These are phyloP conservation scores for Fagopyrum esculentum DNA, from an alignment of 148 eudicot genomes.

Conservation along the genomic window DNA sequence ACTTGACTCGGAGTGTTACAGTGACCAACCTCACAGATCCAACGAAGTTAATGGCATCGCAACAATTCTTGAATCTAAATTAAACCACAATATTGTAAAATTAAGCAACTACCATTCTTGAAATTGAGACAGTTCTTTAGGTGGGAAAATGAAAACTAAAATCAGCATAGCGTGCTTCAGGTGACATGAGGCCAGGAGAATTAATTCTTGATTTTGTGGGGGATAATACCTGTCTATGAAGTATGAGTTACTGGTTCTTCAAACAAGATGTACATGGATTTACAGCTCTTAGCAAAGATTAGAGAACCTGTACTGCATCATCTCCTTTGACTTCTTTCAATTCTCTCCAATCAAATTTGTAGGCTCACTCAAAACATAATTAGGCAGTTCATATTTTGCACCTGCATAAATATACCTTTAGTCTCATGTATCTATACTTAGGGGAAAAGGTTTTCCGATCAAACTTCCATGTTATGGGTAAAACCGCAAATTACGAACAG, in stretches of 20 bases:
- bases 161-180: not conserved
- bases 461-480: not conserved
- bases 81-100: too few species aligned
- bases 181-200: not conserved
- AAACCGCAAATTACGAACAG: too few species aligned
- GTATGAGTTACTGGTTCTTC: not conserved
- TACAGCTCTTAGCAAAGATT: not conserved
- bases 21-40: too few species aligned
- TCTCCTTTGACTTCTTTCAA: slow-evolving; percentile 9
- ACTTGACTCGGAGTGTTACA: too few species aligned
- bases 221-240: not conserved
- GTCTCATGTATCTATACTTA: not conserved
- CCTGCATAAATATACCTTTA: slow-evolving; percentile 35
- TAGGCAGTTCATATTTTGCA: slow-evolving; percentile 62
- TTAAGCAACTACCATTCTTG: too few species aligned
- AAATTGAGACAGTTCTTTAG: too few species aligned
- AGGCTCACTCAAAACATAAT: slow-evolving; percentile 50
- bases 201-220: not conserved
- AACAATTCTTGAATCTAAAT: too few species aligned
- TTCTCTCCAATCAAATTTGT: slow-evolving; percentile 36
- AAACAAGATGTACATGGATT: not conserved
- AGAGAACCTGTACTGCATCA: not conserved
- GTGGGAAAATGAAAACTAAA: not conserved
- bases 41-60: too few species aligned
- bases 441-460: not conserved